A percentile compares a stretch with the other conserved stretches of the same genome.
phyloP scores from a whole-genome alignment of 1,284 basidiomycete species.

The Sporisorium sorghi region DNA sequence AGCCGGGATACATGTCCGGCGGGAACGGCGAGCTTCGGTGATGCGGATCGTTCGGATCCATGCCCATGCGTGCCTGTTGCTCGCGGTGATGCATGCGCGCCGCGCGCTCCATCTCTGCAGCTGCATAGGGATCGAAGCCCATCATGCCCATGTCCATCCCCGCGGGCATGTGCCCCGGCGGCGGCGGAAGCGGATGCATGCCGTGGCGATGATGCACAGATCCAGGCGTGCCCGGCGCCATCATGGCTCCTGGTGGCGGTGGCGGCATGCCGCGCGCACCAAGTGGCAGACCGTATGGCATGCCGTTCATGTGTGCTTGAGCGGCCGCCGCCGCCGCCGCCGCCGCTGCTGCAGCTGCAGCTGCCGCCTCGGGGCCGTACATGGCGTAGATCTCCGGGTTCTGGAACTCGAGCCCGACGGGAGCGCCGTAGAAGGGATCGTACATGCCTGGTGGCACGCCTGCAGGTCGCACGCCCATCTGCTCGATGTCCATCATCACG shows the following conservation, averaged over 20 bases:
- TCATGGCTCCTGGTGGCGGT: conserved; percentile 45
- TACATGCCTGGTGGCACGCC: conserved; percentile 43
- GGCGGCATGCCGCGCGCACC: conserved; percentile 28
- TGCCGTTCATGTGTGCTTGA: conserved; percentile 47
- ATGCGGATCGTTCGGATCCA: conserved; percentile 41
- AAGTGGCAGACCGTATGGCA: conserved; percentile 32
- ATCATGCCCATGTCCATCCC: conserved; percentile 51
- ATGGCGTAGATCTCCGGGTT: conserved; percentile 46
- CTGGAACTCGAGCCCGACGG: conserved; percentile 35
- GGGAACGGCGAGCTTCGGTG: conserved; percentile 45
- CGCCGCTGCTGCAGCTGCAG: conserved; percentile 42
- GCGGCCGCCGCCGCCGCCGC: conserved; percentile 39
- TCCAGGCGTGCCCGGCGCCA: conserved; percentile 33
- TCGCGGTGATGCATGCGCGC: conserved; percentile 51
- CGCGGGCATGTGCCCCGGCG: conserved; percentile 26
- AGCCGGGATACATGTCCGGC: conserved; percentile 42
- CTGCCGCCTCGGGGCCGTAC: conserved; percentile 47
- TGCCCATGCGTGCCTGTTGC: conserved; percentile 40
- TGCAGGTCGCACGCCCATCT: conserved; percentile 62
- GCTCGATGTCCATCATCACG: conserved; percentile 65
- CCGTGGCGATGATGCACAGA: conserved; percentile 38
- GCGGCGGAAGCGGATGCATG: conserved; percentile 32
- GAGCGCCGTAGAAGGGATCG: conserved; percentile 43
- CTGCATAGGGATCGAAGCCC: conserved; percentile 42
- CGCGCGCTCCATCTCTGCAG: conserved; percentile 50